Base-by-base conservation (phyloP, 345 rosid genomes). In the Eucalyptus grandis region DNA sequence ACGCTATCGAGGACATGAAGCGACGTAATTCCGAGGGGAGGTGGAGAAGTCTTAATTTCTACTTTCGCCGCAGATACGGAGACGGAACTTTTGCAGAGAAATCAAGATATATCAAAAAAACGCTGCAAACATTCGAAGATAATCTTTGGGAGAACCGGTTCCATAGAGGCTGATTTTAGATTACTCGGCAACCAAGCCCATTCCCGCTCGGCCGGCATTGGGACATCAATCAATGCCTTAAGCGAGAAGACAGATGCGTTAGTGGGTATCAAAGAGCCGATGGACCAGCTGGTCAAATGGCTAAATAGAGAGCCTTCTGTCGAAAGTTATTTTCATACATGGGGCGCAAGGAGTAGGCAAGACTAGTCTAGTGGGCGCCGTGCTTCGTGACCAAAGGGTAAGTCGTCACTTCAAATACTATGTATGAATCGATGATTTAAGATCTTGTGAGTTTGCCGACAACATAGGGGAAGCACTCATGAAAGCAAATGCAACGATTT, bases 331-430 rank as follows among this genome's bases (percentile, higher is more conserved):
- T 54, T 54, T 54, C 21, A 11, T 54, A 5, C 60, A 54, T 5
- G 27, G n/a, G 27, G 60, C 11, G 11, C 60, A 54, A 54, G 60
- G 60, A 16, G 24, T 21, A 21, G 60, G 60, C 5, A 54, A 54
- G 60, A 54, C 60, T 54, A 54, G 60, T 54, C 21, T 54, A 54
- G 60, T 21, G 24, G 60, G 11, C 24, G 9, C 3, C 1, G 27
- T 54, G 60, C 60, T 54, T 21, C 6, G 60, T 26, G 14, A 58
- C 27, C n/a, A 58, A 58, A 11, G 7, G 27, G n/a, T 58, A 9
- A 58, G n/a, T 6, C 3, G 4, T 58, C 6, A 0, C 65, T 58
- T 58, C 7, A 1, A 58, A 58, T 58, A 26, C 14, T 0, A 0
- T 58, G 65, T 58, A 58, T 58, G 67, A 14, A 58, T 58, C 0